Evolutionary conservation across 2,329 filamentous ascomycete species (phyloP).

Genomic region (Albifimbria verrucaria): DNA sequence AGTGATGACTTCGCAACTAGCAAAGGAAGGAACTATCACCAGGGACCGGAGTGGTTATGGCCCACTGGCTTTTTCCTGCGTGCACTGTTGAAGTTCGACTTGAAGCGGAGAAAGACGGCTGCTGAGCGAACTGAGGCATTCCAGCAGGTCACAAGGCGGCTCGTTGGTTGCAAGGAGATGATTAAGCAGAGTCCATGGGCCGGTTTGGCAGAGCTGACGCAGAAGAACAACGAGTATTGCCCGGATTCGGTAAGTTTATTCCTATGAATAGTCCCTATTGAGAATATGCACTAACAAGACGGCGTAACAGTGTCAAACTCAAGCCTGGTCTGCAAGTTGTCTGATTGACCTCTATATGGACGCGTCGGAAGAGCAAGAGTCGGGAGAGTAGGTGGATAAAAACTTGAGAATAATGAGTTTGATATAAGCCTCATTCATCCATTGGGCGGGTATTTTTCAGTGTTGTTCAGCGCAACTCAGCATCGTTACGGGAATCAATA

Average conservation of each 20-base stretch:
- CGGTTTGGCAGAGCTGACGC: slow-evolving; percentile 87
- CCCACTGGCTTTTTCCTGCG: slow-evolving; percentile 93
- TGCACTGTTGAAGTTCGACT: slow-evolving; percentile 85
- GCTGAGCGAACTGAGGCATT: slow-evolving; percentile 81
- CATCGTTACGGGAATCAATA: too few species aligned
- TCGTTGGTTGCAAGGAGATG: slow-evolving; percentile 81
- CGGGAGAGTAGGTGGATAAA: background rate
- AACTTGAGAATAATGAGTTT: background rate
- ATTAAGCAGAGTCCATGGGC: slow-evolving; percentile 82
- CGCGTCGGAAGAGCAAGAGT: slow-evolving; percentile 56
- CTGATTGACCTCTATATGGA: slow-evolving; percentile 96
- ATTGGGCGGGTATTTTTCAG: too few species aligned
- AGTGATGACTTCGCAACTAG: slow-evolving; percentile 85
- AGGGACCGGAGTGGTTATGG: slow-evolving; percentile 98
- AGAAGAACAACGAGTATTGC: slow-evolving; percentile 82
- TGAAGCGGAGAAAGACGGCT: slow-evolving; percentile 58
- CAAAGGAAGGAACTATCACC: slow-evolving; percentile 96
- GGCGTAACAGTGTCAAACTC: slow-evolving; percentile 71
- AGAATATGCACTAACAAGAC: slow-evolving; percentile 8
- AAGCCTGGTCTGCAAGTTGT: slow-evolving; percentile 94
- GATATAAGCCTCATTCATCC: too few species aligned
- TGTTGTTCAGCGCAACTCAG: too few species aligned
- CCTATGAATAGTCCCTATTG: background rate
- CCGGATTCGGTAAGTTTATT: slow-evolving; percentile 72
- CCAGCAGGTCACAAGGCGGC: slow-evolving; percentile 84